These are phyloP conservation scores for Aspergillus versicolor DNA, from an alignment of 2,329 filamentous ascomycete species.

Conservation along the genomic window DNA sequence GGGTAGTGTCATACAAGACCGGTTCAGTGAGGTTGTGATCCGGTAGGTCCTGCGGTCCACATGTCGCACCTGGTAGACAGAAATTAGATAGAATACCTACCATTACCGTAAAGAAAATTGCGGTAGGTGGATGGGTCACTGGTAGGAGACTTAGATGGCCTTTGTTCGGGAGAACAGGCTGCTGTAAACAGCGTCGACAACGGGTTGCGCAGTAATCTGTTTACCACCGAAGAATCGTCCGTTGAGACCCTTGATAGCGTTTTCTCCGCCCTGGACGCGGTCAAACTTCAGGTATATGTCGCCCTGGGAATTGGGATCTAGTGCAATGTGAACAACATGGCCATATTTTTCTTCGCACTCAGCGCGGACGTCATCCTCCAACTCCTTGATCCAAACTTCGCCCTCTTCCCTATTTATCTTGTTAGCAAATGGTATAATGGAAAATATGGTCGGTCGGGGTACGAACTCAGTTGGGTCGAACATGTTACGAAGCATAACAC, in stretches of 20 bases:
- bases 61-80: slow-evolving; percentile 26
- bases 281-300: slow-evolving; percentile 99
- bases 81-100: slow-evolving; percentile 32
- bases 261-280: slow-evolving; percentile 89
- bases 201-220: slow-evolving; percentile 89
- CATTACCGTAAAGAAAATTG: slow-evolving; percentile 12
- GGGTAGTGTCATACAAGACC: slow-evolving; percentile 34
- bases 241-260: slow-evolving; percentile 96
- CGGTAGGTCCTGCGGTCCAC: slow-evolving; percentile 17
- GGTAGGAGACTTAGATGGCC: slow-evolving; percentile 59
- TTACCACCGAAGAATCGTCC: slow-evolving; percentile 92
- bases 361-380: slow-evolving; percentile 87
- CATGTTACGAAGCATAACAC: slow-evolving; percentile 92
- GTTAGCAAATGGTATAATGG: slow-evolving; percentile 33
- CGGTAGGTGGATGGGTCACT: slow-evolving; percentile 7
- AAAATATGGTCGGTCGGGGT: not conserved
- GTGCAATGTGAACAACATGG: slow-evolving; percentile 92
- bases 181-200: slow-evolving; percentile 98
- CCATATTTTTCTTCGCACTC: slow-evolving; percentile 97
- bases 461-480: slow-evolving; percentile 90
- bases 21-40: slow-evolving; percentile 10
- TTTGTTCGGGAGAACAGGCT: slow-evolving; percentile 87
- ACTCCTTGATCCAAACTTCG: slow-evolving; percentile 84
- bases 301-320: slow-evolving; percentile 89
- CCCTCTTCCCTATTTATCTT: slow-evolving; percentile 68